A percentile compares a stretch with the other conserved stretches of the same genome.
phyloP scores from a whole-genome alignment of 495 filamentous ascomycete genomes.

The Penicillium odoratum region DNA sequence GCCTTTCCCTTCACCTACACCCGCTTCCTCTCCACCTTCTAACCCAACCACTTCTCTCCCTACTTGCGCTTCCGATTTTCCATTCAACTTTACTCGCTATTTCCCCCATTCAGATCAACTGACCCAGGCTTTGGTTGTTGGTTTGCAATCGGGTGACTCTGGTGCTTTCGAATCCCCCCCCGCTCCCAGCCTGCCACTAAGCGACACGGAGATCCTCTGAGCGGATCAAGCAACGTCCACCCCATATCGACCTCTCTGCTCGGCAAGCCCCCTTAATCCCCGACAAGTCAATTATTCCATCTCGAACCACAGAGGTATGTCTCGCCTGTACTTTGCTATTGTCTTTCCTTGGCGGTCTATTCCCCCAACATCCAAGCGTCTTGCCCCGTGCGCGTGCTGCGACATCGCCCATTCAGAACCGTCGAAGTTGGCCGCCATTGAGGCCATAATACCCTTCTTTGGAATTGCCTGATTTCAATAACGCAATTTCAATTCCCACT shows the following conservation, averaged over 20 bases:
- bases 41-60: conserved; percentile 4
- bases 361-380: conserved; percentile 15
- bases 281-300: conserved; percentile 25
- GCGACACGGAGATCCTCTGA: conserved; percentile 47
- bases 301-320: conserved; percentile 24
- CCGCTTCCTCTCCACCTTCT: conserved; percentile 15
- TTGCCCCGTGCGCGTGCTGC: conserved; percentile 32
- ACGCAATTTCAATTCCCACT: not conserved
- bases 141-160: conserved; percentile 22
- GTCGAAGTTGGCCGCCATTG: conserved; percentile 19
- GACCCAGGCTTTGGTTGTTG: conserved; percentile 15
- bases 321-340: conserved; percentile 3
- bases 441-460: not conserved
- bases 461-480: conserved; percentile 1
- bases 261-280: conserved; percentile 5
- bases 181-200: conserved; percentile 45
- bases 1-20: conserved; percentile 31
- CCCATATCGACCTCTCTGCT: conserved; percentile 31
- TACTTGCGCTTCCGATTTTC: conserved; percentile 5
- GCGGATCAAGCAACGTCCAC: conserved; percentile 35
- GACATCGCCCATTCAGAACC: conserved; percentile 19
- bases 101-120: not conserved
- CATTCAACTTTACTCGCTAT: not conserved
- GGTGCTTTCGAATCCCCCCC: conserved; percentile 32
- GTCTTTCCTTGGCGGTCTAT: conserved; percentile 6